phyloP scores from a whole-genome alignment of 495 filamentous ascomycete species.

The Hypoxylon lienhwacheense region DNA sequence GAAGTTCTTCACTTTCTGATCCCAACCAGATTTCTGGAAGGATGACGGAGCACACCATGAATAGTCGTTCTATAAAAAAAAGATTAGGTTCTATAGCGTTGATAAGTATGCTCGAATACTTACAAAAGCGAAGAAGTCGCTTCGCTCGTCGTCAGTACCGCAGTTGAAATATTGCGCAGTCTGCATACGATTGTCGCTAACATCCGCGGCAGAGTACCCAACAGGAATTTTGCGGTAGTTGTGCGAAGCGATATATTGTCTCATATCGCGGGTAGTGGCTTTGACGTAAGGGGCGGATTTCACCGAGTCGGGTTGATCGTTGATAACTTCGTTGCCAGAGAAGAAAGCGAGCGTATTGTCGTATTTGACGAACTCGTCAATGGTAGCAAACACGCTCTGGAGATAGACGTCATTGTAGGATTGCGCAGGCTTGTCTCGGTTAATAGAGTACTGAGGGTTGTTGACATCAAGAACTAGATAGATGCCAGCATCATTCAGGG shows the following conservation, averaged over 20 bases:
- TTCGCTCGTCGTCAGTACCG: constrained; percentile 78
- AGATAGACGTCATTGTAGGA: constrained; percentile 95
- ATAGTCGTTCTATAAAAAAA: constrained; percentile 74
- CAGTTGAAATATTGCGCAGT: constrained; percentile 95
- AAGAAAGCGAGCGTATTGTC: constrained; percentile 92
- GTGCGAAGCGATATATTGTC: constrained; percentile 75
- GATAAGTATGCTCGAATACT: constrained; percentile 20
- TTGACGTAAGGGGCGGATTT: constrained; percentile 84
- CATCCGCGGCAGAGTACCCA: constrained; percentile 90
- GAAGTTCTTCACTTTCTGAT: constrained; percentile 89
- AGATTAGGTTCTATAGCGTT: constrained; percentile 5
- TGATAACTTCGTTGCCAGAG: constrained; percentile 96
- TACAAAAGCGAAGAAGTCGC: constrained; percentile 91
- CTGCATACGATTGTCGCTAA: constrained; percentile 81
- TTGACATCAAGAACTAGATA: constrained; percentile 85
- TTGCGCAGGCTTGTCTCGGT: constrained; percentile 68
- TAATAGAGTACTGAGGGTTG: constrained; percentile 69
- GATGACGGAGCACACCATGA: constrained; percentile 88
- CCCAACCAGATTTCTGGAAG: constrained; percentile 78
- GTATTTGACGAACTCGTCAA: constrained; percentile 86
- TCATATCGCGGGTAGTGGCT: constrained; percentile 89
- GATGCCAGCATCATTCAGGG: constrained; percentile 81
- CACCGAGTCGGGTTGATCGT: constrained; percentile 71
- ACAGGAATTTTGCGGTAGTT: constrained; percentile 81
- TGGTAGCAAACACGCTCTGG: constrained; percentile 89